Conservation (phyloP, 371 early-diverging fungal genomes). For the Smittium culicis region DNA sequence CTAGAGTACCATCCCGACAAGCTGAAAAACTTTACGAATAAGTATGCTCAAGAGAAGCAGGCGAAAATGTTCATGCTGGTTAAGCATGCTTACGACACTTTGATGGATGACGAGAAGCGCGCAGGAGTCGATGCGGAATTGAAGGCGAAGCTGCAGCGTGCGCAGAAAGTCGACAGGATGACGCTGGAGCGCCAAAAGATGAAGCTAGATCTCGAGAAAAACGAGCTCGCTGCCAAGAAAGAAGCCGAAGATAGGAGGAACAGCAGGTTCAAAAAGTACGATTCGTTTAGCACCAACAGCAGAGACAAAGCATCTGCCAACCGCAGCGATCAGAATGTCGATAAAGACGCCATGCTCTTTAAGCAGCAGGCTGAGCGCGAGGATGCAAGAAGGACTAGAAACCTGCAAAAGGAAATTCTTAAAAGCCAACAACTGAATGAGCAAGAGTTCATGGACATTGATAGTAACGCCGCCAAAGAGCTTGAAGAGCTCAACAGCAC, state of each 20-base stretch:
- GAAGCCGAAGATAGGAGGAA: conserved; percentile 10
- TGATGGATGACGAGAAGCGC: conserved; percentile 17
- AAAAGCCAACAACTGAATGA: conserved; percentile 7
- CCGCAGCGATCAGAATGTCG: conserved; percentile 12
- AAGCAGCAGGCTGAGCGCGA: conserved; percentile 18
- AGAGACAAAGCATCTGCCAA: neutral
- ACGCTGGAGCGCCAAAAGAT: conserved; percentile 23
- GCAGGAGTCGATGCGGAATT: conserved; percentile 18
- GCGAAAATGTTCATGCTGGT: conserved; percentile 22
- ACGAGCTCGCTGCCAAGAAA: conserved; percentile 14
- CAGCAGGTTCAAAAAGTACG: neutral
- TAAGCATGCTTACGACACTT: conserved; percentile 25
- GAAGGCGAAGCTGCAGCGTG: conserved; percentile 19
- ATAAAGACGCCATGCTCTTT: conserved; percentile 20
- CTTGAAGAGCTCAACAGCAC: neutral
- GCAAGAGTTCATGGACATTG: conserved; percentile 1
- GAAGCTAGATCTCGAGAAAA: conserved; percentile 27
- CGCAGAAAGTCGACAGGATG: conserved; percentile 19
- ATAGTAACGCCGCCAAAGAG: neutral
- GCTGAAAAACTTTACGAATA: conserved; percentile 14
- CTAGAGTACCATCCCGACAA: conserved; percentile 69
- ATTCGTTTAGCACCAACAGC: neutral
- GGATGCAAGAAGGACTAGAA: conserved; percentile 17
- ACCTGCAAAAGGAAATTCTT: conserved; percentile 19
- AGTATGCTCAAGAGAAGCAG: conserved; percentile 18